Conservation (phyloP, 2,329 filamentous ascomycete species). For the Exophiala sideris region DNA sequence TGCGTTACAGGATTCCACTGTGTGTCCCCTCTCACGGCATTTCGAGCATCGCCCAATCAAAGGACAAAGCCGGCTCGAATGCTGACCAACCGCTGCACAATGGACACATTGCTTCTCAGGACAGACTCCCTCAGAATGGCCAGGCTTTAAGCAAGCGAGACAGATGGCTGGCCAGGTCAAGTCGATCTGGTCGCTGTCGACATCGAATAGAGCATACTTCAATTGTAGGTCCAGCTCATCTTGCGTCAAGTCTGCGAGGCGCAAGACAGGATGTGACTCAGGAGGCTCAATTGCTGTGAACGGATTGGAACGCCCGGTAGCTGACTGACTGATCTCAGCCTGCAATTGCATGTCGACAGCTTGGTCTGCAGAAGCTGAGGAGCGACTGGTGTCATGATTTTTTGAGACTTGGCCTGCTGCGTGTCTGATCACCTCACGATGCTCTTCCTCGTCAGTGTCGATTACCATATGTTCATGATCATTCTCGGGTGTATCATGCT, state of each 20-base stretch:
- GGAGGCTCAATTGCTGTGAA: neutral
- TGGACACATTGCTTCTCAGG: conserved; percentile 43
- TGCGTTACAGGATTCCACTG: conserved; percentile 50
- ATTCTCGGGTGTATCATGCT: conserved; percentile 22
- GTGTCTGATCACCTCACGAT: conserved; percentile 4
- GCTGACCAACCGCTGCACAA: conserved; percentile 41
- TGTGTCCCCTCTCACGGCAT: conserved; percentile 63
- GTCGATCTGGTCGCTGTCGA: conserved; percentile 38
- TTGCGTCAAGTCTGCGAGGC: conserved; percentile 37
- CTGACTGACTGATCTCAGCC: conserved; percentile 8
- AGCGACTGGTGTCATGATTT: conserved; percentile 1
- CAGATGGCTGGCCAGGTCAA: conserved; percentile 42
- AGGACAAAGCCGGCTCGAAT: conserved; percentile 41
- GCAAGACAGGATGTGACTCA: neutral
- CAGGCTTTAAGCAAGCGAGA: conserved; percentile 40
- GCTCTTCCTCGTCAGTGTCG: conserved; percentile 8
- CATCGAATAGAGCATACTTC: conserved; percentile 40
- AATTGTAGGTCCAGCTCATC: conserved; percentile 41
- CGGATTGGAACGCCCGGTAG: neutral
- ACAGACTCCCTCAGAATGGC: conserved; percentile 43
- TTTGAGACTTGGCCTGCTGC: neutral
- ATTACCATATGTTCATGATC: conserved; percentile 7
- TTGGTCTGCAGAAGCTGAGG: conserved; percentile 2
- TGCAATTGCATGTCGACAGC: conserved; percentile 13
- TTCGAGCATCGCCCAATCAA: conserved; percentile 46